Percentiles rank a stretch among this genome's conserved stretches.
phyloP scores from a whole-genome alignment of 352 stramenopile species.

The Globisporangium emineosum region DNA sequence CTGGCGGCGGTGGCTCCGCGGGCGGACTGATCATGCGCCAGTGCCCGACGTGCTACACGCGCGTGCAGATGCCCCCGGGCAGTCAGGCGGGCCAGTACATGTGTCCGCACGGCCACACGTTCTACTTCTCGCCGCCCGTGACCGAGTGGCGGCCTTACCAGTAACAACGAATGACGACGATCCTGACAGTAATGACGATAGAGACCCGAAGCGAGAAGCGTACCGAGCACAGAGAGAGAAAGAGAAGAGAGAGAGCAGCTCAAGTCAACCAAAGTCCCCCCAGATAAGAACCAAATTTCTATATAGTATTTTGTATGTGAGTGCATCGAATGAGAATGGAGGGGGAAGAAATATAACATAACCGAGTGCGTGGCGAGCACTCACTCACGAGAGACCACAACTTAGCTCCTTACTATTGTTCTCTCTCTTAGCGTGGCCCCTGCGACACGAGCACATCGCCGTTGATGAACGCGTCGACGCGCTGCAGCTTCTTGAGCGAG shows the following conservation, averaged over 20 bases:
- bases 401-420: no score
- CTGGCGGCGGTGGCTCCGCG: slow-evolving; percentile 17
- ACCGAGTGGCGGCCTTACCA: slow-evolving; percentile 27
- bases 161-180: slow-evolving; percentile 7
- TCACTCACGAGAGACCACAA: background rate
- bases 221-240: slow-evolving; percentile 3
- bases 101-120: slow-evolving; percentile 85
- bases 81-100: slow-evolving; percentile 87
- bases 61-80: slow-evolving; percentile 82
- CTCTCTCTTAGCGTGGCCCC: slow-evolving; percentile 26
- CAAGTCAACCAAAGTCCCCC: background rate
- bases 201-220: background rate
- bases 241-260: background rate
- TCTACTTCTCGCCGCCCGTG: slow-evolving; percentile 78
- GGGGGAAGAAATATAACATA: background rate
- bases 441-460: slow-evolving; percentile 72
- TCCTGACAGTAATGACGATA: slow-evolving; percentile 4
- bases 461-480: slow-evolving; percentile 73
- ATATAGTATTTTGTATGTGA: slow-evolving; percentile 9
- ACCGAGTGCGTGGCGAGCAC: background rate
- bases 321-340: background rate
- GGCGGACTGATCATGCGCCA: slow-evolving; percentile 70
- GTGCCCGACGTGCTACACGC: slow-evolving; percentile 85
- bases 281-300: slow-evolving; percentile 8
- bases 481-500: slow-evolving; percentile 66